Conservation (phyloP, 129 eudicot genomes). For the Heracleum sosnowskyi region DNA sequence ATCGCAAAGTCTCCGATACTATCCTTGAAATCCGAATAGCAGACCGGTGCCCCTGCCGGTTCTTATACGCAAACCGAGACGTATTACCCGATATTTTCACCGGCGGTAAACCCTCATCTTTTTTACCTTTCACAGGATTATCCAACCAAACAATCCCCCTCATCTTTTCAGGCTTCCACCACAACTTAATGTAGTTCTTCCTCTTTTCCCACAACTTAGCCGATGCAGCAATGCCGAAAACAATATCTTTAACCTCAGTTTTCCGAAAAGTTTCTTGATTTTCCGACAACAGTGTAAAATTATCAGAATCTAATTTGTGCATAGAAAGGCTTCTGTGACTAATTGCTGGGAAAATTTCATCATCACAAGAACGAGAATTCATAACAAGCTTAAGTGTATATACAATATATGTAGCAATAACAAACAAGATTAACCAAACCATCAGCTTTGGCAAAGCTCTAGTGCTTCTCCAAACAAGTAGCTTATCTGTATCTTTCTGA, state of each 20-base stretch:
- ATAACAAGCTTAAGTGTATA: slow-evolving; percentile 6
- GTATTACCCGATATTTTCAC: slow-evolving; percentile 70
- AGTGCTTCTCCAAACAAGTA: slow-evolving; percentile 8
- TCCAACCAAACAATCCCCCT: slow-evolving; percentile 90
- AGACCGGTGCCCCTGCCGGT: slow-evolving; percentile 87
- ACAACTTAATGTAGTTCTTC: slow-evolving; percentile 66
- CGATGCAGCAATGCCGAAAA: slow-evolving; percentile 89
- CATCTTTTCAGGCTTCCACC: slow-evolving; percentile 78
- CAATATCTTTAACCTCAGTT: slow-evolving; percentile 60
- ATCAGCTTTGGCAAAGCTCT: slow-evolving; percentile 7
- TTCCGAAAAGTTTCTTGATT: slow-evolving; percentile 5
- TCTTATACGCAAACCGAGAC: slow-evolving; percentile 56
- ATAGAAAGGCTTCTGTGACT: not conserved
- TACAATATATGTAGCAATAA: not conserved
- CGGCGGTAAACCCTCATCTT: slow-evolving; percentile 45
- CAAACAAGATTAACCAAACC: slow-evolving; percentile 10
- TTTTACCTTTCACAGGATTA: slow-evolving; percentile 32
- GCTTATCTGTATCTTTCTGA: slow-evolving; percentile 12
- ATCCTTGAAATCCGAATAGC: slow-evolving; percentile 87
- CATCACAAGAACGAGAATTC: slow-evolving; percentile 1
- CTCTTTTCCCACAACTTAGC: slow-evolving; percentile 72
- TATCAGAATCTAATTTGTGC: not conserved
- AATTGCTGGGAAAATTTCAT: slow-evolving; percentile 1
- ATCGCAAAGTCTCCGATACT: slow-evolving; percentile 63
- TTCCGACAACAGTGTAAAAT: not conserved